Evolutionary conservation across 345 rosid species (phyloP), one percentile per base, ranked within the genome.

Genomic region (Salix dunnii): DNA sequence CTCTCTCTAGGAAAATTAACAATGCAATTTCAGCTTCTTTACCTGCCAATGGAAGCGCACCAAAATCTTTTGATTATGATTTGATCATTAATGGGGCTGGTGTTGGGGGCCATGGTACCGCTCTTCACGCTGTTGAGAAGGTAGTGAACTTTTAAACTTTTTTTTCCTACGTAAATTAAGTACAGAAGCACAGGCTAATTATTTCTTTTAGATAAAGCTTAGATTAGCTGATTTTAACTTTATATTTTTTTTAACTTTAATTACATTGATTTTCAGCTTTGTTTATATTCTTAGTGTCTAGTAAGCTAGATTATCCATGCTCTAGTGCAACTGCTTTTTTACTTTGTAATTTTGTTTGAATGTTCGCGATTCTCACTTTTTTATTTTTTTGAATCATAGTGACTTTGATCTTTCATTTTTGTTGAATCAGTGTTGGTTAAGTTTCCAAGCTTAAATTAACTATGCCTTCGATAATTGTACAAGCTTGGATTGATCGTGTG

Each of bases 51-150:
- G 98, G 97, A 31, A 87, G 86, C 74, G 81, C 92, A 3, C 83
- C 90, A 0, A 87, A 87, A 84, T 86, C 93, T 27, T 96, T 93
- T 67, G 97, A 96, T 78, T 96, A 96, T 78, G 99, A 93, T 83
- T 81, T 96, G 86, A 76, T 93, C 82, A 96, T 96, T 68, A 89
- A 93, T 25, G 99, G 99, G 38, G 98, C 99, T 53, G 99, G 98
- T 66, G 99, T 96, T 25, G 98, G 99, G 18, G 99, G 98, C 5
- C 99, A 93, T 61, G 98, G 99, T 43, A 97, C 99, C 72, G 99
- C 97, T 2, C 90, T 96, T 51, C 98, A 96, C 70, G 97, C 99
- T 68, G 97, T 94, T 25, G 99, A 92, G 83, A 96, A 92, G 95
- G 98, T 91, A 53, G 61, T 53, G n/a, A 21, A 7, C 61, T 21